Percentiles rank a stretch among this genome's conserved stretches.
These are phyloP conservation scores for Basidiobolus meristosporus DNA, from an alignment of 371 early-diverging fungal genomes.

Conservation along the genomic window DNA sequence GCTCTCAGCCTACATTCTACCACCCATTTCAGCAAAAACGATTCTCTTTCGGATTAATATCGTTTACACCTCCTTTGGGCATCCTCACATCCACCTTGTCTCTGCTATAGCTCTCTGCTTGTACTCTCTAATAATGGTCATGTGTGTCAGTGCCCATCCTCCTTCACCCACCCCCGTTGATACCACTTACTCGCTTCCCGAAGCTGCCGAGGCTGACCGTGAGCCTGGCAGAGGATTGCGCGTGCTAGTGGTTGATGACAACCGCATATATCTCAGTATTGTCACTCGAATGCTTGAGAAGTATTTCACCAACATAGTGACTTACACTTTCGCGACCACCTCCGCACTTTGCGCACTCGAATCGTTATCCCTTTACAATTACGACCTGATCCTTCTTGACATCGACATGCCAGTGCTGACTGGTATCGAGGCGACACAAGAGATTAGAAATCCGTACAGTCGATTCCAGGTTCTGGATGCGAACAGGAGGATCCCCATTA, in stretches of 20 bases:
- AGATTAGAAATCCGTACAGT: conserved; percentile 10
- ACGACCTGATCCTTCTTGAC: conserved; percentile 36
- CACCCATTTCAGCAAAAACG: no score
- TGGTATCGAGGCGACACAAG: conserved; percentile 27
- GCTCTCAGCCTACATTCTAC: no score
- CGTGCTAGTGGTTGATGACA: conserved; percentile 27
- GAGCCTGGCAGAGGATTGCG: neutral
- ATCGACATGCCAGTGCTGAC: conserved; percentile 41
- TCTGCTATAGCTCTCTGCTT: no score
- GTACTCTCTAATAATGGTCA: no score
- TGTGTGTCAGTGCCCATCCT: no score
- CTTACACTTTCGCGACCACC: conserved; percentile 12
- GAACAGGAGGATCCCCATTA: conserved; percentile 20
- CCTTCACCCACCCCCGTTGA: no score
- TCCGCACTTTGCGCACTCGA: conserved; percentile 12
- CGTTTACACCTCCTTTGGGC: no score
- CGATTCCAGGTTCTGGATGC: conserved; percentile 1
- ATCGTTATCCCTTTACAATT: conserved; percentile 14
- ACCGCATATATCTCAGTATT: conserved; percentile 28
- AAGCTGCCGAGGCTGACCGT: neutral
- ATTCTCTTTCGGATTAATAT: no score
- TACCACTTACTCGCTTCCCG: no score
- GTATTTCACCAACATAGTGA: conserved; percentile 11
- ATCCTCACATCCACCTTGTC: no score
- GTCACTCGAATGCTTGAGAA: conserved; percentile 22